Evolutionary conservation across 805 yeast genomes (phyloP), one percentile per base, ranked within the genome.

Genomic region (Priceomyces carsonii): DNA sequence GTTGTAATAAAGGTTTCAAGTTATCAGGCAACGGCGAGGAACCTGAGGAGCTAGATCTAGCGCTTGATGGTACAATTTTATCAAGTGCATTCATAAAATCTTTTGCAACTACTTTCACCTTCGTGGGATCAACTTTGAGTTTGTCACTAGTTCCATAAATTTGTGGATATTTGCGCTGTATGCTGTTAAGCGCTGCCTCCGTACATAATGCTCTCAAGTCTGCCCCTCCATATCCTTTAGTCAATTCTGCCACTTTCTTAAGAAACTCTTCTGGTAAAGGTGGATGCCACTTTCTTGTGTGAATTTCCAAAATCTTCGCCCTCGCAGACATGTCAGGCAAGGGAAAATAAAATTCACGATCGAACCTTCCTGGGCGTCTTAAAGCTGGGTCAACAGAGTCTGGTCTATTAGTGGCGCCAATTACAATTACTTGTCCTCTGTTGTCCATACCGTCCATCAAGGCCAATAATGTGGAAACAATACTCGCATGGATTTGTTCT

Each of bases 361-460:
- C 99, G 53, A 93, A 93, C 59, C 99, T 75, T 1, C 99, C 99
- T 0, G 99, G 99, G 50, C 99, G 76, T 53, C 99, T 76, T 39
- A 93, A 70, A 0, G 99, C 99, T 1, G 99, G 97, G 61, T 93
- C 99, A n/a, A 93, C 86, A 0, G 97, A 85, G 62, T 93, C 98
- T 0, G 99, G 99, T 53, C 99, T 71, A 62, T 93, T 93, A 0
- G 99, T 93, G 1, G 99, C 99, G 40, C 99, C 99, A 48, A 93
- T 90, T 2, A 93, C 96, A 45, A 93, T 91, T 13, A 93, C 98
- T 57, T 93, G 98, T 6, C 99, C 99, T 57, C 98, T 79, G 48
- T 89, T 89, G 57, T 91, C 98, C 98, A 93, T 93, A 50, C 99
- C 99, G 60, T 93, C 99, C 99, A 93, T 93, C 34, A 93, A 66